Base-by-base conservation (phyloP, 169 alveolate species). In the Sarcocystis neurona region DNA sequence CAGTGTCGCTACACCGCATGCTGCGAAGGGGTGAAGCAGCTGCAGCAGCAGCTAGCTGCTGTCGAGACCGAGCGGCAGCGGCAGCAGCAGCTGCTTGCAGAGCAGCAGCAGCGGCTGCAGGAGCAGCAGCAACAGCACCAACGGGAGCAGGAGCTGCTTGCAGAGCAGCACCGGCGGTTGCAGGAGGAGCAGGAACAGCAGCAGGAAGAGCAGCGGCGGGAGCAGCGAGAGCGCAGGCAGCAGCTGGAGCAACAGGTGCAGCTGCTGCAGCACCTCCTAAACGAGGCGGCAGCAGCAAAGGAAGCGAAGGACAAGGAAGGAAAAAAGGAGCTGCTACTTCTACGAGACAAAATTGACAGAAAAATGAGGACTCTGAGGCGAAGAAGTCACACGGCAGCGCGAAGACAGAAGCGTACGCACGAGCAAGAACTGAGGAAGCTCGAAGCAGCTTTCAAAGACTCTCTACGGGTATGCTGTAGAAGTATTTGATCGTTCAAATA, bases 1-100 rank as follows among this genome's bases (percentile, higher is more conserved):
- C 18, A 2, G n/a, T 5, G 75, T 63, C 37, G 75, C n/a, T n/a
- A n/a, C n/a, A 63, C n/a, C 75, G 75, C 75, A 63, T 63, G 75
- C 75, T 30, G 75, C 75, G 32, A n/a, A 63, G 44, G 43, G 75
- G 32, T 37, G 75, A 63, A 43, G 32, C 75, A n/a, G 43, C 20
- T n/a, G n/a, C n/a, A n/a, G n/a, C n/a, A n/a, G n/a, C n/a, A n/a
- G n/a, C n/a, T n/a, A n/a, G n/a, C n/a, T n/a, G n/a, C n/a, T n/a
- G n/a, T n/a, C 8, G 43, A 15, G 37, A 63, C 6, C 41, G 20
- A 43, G 41, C 34, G 43, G 10, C 41, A 63, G 75, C 32, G 75
- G 75, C 20, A 27, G n/a, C 46, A 63, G 75, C 75, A 43, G 0
- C 75, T 63, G 27, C 6, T 1, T 2, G 44, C 2, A 10, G 75